These are phyloP conservation scores for Colletotrichum navitas DNA, from an alignment of 2,329 filamentous ascomycete genomes.

Conservation along the genomic window DNA sequence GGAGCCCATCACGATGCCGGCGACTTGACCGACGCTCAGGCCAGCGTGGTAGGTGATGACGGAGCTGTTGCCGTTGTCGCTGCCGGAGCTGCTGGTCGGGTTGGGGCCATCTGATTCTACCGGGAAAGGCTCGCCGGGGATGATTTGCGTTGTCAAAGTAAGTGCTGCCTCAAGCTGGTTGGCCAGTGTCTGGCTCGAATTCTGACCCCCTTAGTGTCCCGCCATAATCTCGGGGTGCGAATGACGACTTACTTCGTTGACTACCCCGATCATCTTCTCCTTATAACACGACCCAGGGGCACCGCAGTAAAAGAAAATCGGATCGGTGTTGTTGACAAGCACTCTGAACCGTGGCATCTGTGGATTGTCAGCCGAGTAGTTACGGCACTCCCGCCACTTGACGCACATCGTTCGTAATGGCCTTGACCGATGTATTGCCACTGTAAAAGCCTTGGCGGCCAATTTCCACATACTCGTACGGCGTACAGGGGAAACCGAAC, in stretches of 20 bases:
- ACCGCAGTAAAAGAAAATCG: conserved; percentile 78
- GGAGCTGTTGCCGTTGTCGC: conserved; percentile 37
- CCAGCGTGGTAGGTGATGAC: conserved; percentile 31
- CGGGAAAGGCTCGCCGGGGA: conserved; percentile 68
- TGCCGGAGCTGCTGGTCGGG: conserved; percentile 27
- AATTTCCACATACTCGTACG: conserved; percentile 65
- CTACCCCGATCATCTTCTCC: conserved; percentile 80
- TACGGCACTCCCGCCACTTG: neutral
- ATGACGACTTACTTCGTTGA: conserved; percentile 71
- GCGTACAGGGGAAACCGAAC: conserved; percentile 72
- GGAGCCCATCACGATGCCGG: conserved; percentile 68
- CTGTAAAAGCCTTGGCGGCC: conserved; percentile 67
- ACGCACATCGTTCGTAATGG: conserved; percentile 60
- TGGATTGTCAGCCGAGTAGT: conserved; percentile 51
- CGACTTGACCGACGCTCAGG: conserved; percentile 63
- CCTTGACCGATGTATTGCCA: conserved; percentile 60
- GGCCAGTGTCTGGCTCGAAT: conserved; percentile 61
- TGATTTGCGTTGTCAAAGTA: conserved; percentile 64
- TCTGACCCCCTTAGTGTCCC: conserved; percentile 48
- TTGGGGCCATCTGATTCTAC: conserved; percentile 54
- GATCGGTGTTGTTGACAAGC: conserved; percentile 70
- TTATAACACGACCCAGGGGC: conserved; percentile 73
- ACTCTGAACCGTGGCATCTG: conserved; percentile 58
- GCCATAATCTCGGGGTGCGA: neutral
- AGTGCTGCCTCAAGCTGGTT: conserved; percentile 61